Evolutionary conservation across 2,329 filamentous ascomycete species (phyloP).

Genomic region (Chrysosporium keratinophilum): DNA sequence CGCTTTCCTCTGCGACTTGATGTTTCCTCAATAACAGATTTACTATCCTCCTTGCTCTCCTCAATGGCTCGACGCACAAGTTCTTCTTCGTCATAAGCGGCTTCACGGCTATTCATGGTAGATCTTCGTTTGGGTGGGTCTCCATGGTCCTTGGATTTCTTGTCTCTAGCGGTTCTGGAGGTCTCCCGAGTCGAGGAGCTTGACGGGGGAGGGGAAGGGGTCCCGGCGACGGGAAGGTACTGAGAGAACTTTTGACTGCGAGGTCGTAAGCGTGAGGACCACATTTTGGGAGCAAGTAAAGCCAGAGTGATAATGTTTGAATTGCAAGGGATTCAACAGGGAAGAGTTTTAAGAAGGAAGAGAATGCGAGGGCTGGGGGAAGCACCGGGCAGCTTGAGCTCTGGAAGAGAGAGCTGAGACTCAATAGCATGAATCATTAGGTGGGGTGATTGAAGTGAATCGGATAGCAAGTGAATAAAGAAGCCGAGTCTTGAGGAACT

Average conservation of each 20-base stretch:
- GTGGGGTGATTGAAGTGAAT: neutral
- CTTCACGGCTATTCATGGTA: slow-evolving; percentile 94
- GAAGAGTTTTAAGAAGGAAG: neutral
- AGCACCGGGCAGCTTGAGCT: neutral
- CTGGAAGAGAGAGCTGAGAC: neutral
- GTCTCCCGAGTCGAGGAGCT: slow-evolving; percentile 35
- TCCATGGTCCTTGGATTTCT: slow-evolving; percentile 41
- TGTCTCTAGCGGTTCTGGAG: slow-evolving; percentile 31
- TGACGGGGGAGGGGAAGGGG: slow-evolving; percentile 36
- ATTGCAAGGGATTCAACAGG: neutral
- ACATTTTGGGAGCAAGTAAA: slow-evolving; percentile 12
- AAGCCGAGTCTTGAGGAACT: slow-evolving; percentile 31
- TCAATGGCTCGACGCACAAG: slow-evolving; percentile 81
- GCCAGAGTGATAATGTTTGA: neutral
- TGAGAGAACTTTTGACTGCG: slow-evolving; percentile 52
- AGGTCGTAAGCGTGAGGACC: slow-evolving; percentile 24
- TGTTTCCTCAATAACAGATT: slow-evolving; percentile 44
- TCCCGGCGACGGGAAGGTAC: slow-evolving; percentile 51
- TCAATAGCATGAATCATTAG: neutral
- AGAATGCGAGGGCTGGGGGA: neutral
- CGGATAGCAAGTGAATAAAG: neutral
- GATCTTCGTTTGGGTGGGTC: slow-evolving; percentile 66
- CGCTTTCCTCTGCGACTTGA: slow-evolving; percentile 63
- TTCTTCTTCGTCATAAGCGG: slow-evolving; percentile 91
- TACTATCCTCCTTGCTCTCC: slow-evolving; percentile 77